These are phyloP conservation scores for Raphanus raphanistrum DNA, from an alignment of 345 rosid species.

Conservation along the genomic window DNA sequence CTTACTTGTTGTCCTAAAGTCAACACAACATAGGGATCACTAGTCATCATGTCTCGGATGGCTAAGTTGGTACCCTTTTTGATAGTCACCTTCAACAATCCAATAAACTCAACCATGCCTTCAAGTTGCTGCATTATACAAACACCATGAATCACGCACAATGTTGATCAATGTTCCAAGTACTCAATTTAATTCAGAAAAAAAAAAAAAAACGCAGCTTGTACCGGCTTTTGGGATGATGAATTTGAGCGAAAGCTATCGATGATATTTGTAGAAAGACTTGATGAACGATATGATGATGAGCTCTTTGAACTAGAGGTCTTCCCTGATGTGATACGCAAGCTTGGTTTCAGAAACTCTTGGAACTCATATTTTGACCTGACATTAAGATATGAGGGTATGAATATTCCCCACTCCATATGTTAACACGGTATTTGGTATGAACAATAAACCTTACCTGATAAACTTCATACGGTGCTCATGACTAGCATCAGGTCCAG, in stretches of 20 bases:
- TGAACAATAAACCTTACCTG: conserved; percentile 46
- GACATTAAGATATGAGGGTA: conserved; percentile 5
- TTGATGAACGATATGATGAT: conserved; percentile 48
- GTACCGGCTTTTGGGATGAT: conserved; percentile 51
- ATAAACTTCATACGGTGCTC: conserved; percentile 78
- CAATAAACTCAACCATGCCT: conserved; percentile 88
- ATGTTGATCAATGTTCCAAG: conserved; percentile 13
- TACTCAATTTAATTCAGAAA: conserved; percentile 16
- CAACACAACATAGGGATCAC: conserved; percentile 91
- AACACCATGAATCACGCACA: not conserved
- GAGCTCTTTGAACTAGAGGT: conserved; percentile 31
- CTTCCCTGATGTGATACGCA: conserved; percentile 66
- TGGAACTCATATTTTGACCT: conserved; percentile 97
- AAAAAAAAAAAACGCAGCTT: not conserved
- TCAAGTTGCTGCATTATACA: conserved; percentile 51
- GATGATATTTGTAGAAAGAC: conserved; percentile 58
- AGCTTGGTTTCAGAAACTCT: conserved; percentile 90
- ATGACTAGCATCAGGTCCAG: conserved; percentile 75
- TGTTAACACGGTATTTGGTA: not conserved
- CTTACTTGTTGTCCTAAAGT: conserved; percentile 81
- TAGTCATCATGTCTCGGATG: conserved; percentile 89
- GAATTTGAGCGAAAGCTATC: conserved; percentile 68
- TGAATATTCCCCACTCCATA: not conserved
- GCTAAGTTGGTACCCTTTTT: conserved; percentile 79
- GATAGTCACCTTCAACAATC: conserved; percentile 72